These are phyloP conservation scores for Penicillium bovifimosum DNA, from an alignment of 495 filamentous ascomycete species.

Conservation along the genomic window DNA sequence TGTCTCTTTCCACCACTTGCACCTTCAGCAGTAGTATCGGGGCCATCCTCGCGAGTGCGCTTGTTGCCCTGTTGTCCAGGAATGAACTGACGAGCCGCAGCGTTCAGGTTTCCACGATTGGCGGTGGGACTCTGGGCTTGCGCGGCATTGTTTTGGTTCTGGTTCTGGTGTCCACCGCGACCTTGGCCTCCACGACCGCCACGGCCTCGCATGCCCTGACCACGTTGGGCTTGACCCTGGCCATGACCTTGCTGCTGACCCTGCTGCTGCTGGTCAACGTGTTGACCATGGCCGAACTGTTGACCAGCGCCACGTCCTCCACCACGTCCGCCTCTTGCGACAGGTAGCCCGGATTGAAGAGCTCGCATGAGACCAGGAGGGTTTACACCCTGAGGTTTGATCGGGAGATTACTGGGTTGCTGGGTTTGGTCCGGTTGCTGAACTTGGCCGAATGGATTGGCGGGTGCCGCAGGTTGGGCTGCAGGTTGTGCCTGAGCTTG, in stretches of 20 bases:
- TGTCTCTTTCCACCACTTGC: slow-evolving; percentile 48
- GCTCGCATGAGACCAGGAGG: slow-evolving; percentile 34
- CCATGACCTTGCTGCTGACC: slow-evolving; percentile 14
- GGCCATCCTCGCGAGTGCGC: slow-evolving; percentile 56
- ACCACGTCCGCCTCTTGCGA: slow-evolving; percentile 37
- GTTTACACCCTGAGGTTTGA: slow-evolving; percentile 35
- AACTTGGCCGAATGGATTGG: slow-evolving; percentile 31
- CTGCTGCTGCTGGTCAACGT: slow-evolving; percentile 18
- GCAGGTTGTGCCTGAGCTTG: slow-evolving; percentile 8
- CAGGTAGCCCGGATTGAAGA: slow-evolving; percentile 47
- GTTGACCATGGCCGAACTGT: slow-evolving; percentile 29
- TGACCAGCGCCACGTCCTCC: slow-evolving; percentile 29
- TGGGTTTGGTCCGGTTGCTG: slow-evolving; percentile 29
- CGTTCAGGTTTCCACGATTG: slow-evolving; percentile 42
- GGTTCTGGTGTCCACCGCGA: slow-evolving; percentile 43
- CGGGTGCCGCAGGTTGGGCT: slow-evolving; percentile 10
- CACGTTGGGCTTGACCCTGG: slow-evolving; percentile 25
- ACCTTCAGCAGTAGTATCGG: slow-evolving; percentile 38
- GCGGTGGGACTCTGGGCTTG: slow-evolving; percentile 25
- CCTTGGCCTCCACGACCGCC: slow-evolving; percentile 39
- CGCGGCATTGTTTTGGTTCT: slow-evolving; percentile 15
- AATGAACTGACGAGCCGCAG: slow-evolving; percentile 55
- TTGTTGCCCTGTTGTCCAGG: slow-evolving; percentile 54
- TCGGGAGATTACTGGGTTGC: slow-evolving; percentile 27
- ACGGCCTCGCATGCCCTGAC: slow-evolving; percentile 42